These are phyloP conservation scores for Anethum foeniculum DNA, from an alignment of 140 eudicot species.

Conservation along the genomic window DNA sequence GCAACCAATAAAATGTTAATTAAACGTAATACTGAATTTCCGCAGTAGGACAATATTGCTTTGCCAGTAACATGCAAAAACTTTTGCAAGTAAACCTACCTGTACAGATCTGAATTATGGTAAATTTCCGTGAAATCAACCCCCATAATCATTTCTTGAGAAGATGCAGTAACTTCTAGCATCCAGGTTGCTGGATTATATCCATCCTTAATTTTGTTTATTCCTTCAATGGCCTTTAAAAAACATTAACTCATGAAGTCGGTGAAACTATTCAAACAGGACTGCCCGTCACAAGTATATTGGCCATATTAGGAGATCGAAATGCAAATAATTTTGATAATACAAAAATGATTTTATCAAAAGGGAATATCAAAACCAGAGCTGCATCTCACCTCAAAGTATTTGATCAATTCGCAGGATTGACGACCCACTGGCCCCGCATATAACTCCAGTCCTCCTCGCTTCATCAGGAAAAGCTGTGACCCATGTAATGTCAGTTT, in stretches of 20 bases:
- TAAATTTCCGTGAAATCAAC: constrained; percentile 47
- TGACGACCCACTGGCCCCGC: constrained; percentile 69
- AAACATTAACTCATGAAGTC: background rate
- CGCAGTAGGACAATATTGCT: background rate
- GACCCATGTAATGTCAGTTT: background rate
- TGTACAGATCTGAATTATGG: constrained; percentile 45
- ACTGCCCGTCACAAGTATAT: background rate
- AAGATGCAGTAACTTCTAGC: constrained; percentile 52
- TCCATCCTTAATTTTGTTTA: constrained; percentile 42
- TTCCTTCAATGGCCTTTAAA: constrained; percentile 35
- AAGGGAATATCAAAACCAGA: background rate
- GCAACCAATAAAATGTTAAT: background rate
- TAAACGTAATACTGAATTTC: background rate
- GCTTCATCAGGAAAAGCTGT: constrained; percentile 66
- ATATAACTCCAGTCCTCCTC: constrained; percentile 74
- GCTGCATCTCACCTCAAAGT: constrained; percentile 55
- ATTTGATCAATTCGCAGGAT: constrained; percentile 48
- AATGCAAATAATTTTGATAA: background rate
- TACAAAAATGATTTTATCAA: no score
- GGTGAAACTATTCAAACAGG: background rate
- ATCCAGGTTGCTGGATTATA: constrained; percentile 78
- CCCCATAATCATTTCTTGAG: constrained; percentile 51
- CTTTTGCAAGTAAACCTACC: constrained; percentile 10
- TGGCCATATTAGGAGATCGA: background rate
- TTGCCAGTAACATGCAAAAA: background rate